These are phyloP conservation scores for Saccharomycopsis schoenii DNA, from an alignment of 805 yeast species.

Conservation along the genomic window DNA sequence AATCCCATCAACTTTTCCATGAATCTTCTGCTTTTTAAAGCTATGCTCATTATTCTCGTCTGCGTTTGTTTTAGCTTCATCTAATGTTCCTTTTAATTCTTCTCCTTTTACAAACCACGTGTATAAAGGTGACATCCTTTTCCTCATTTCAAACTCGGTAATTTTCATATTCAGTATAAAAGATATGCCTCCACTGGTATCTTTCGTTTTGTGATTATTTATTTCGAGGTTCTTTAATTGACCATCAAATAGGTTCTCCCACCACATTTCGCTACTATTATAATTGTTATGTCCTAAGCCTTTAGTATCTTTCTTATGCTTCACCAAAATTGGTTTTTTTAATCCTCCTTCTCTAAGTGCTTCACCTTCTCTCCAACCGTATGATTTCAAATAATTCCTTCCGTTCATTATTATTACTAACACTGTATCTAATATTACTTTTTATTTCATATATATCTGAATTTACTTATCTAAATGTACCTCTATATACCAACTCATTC, in stretches of 20 bases:
- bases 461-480: too few species aligned
- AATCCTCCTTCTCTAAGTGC: slow-evolving; percentile 74
- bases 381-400: slow-evolving; percentile 56
- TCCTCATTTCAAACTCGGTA: slow-evolving; percentile 37
- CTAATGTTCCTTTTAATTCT: slow-evolving; percentile 66
- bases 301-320: slow-evolving; percentile 81
- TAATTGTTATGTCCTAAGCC: slow-evolving; percentile 72
- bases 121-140: slow-evolving; percentile 63
- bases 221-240: slow-evolving; percentile 75
- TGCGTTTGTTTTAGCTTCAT: slow-evolving; percentile 8
- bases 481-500: too few species aligned
- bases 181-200: slow-evolving; percentile 30
- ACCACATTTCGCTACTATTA: slow-evolving; percentile 84
- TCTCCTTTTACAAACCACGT: slow-evolving; percentile 83
- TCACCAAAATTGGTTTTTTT: slow-evolving; percentile 76
- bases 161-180: slow-evolving; percentile 46
- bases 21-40: slow-evolving; percentile 25
- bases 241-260: slow-evolving; percentile 94
- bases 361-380: slow-evolving; percentile 91
- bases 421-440: neutral
- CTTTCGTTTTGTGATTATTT: slow-evolving; percentile 12
- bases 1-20: slow-evolving; percentile 22
- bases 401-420: slow-evolving; percentile 66
- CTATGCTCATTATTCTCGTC: slow-evolving; percentile 19
- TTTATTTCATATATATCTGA: too few species aligned